Conservation (phyloP, 2,329 filamentous ascomycete species). For the Alternaria viburni region DNA sequence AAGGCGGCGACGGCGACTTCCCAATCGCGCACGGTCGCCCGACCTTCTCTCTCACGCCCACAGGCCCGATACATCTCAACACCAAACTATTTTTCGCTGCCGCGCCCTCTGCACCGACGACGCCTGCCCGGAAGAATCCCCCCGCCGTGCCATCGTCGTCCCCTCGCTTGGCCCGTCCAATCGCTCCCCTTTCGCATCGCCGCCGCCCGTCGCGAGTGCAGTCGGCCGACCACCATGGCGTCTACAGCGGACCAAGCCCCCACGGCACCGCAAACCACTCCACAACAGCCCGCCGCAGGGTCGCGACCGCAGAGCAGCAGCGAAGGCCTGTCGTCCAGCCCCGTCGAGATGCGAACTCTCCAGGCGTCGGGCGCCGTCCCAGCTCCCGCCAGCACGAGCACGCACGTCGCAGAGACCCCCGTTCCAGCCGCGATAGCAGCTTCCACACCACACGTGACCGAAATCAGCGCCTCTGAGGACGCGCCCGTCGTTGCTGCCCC, state of each 20-base stretch:
- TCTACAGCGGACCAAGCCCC: constrained; percentile 36
- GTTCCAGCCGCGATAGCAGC: constrained; percentile 18
- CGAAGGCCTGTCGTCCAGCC: constrained; percentile 31
- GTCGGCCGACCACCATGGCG: constrained; percentile 43
- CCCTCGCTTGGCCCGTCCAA: constrained; percentile 25
- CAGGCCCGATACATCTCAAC: constrained; percentile 6
- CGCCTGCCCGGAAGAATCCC: not conserved
- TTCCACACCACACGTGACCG: constrained; percentile 15
- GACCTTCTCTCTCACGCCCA: constrained; percentile 11
- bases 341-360: constrained; percentile 46
- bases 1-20: constrained; percentile 25
- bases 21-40: constrained; percentile 28
- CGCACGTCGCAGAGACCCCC: constrained; percentile 24
- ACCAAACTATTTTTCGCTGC: constrained; percentile 8
- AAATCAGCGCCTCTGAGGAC: constrained; percentile 15
- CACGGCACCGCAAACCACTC: constrained; percentile 30
- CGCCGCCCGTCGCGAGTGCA: constrained; percentile 22
- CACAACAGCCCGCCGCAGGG: constrained; percentile 25
- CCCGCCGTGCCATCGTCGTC: constrained; percentile 2
- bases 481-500: constrained; percentile 19
- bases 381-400: constrained; percentile 18
- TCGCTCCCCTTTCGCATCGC: constrained; percentile 19
- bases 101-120: constrained; percentile 4
- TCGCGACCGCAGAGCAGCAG: constrained; percentile 33
- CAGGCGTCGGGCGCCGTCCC: constrained; percentile 26